These are phyloP conservation scores for Scenedesmus sp. DNA, from an alignment of 163 green algal species.

Conservation along the genomic window DNA sequence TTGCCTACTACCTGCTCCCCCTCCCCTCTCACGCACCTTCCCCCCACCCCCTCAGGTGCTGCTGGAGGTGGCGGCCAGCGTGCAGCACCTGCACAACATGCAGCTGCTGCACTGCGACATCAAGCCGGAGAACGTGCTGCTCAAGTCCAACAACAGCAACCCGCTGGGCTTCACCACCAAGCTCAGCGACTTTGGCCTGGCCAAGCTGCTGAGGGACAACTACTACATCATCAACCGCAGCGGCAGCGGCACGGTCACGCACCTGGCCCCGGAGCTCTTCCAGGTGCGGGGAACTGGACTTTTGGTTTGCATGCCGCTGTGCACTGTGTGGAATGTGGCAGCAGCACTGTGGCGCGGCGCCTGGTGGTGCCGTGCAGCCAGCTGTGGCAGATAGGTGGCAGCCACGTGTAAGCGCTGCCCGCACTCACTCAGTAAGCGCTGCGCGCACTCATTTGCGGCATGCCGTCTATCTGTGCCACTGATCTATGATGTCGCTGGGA, in stretches of 20 bases:
- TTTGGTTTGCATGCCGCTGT: too few relatives aligned
- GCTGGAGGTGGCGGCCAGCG: constrained; percentile 76
- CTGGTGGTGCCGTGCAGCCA: too few relatives aligned
- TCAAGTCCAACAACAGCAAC: constrained; percentile 73
- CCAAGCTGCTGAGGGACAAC: constrained; percentile 76
- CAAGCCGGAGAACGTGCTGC: constrained; percentile 85
- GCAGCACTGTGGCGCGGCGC: too few relatives aligned
- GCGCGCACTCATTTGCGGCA: too few relatives aligned
- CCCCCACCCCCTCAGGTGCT: constrained; percentile 57
- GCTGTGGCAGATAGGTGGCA: too few relatives aligned
- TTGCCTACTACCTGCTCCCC: too few relatives aligned
- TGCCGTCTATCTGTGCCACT: too few relatives aligned
- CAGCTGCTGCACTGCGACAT: constrained; percentile 87
- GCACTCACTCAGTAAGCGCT: too few relatives aligned
- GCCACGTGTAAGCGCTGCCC: too few relatives aligned
- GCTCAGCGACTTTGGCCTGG: constrained; percentile 76
- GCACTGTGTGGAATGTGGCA: too few relatives aligned
- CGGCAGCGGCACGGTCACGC: constrained; percentile 63
- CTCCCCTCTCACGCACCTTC: too few relatives aligned
- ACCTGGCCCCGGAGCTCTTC: constrained; percentile 77
- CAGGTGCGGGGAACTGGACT: constrained; percentile 51
- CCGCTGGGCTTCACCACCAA: constrained; percentile 65
- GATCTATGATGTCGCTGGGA: too few relatives aligned
- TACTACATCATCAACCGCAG: constrained; percentile 78
- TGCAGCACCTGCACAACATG: constrained; percentile 81